A percentile compares a stretch with the other conserved stretches of the same genome.
These are phyloP conservation scores for Cercospora sojina DNA, from an alignment of 2,329 filamentous ascomycete species.

Conservation along the genomic window DNA sequence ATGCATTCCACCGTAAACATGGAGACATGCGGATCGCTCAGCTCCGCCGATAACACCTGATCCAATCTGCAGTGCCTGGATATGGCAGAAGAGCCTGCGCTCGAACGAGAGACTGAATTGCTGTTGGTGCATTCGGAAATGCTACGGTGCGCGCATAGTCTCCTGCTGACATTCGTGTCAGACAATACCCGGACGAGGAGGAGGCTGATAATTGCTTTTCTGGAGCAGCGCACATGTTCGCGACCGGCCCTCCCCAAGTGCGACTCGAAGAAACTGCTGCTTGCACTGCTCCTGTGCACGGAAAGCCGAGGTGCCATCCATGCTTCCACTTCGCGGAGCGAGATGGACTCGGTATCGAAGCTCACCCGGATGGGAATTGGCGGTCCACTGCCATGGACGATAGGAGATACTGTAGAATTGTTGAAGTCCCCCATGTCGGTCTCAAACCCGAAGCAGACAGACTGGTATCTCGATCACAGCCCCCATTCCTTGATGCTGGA, in stretches of 20 bases:
- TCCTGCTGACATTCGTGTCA: too few species aligned
- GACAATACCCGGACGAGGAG: neutral
- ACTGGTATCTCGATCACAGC: neutral
- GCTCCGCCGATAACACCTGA: neutral
- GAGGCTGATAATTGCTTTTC: rapidly evolving
- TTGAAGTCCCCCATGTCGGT: neutral
- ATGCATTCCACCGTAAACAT: neutral
- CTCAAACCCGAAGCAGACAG: neutral
- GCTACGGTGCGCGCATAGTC: neutral
- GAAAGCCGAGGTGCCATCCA: neutral
- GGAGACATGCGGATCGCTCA: neutral
- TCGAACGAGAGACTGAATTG: neutral
- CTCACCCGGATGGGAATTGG: neutral
- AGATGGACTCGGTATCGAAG: neutral
- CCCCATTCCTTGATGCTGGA: too few species aligned
- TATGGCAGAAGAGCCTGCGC: neutral
- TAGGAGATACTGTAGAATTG: too few species aligned
- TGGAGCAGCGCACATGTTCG: neutral
- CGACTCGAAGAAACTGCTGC: neutral
- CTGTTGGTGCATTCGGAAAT: neutral
- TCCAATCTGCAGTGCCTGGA: neutral
- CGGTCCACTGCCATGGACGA: neutral
- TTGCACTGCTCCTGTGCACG: neutral
- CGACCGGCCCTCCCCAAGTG: neutral
- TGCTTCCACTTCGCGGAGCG: neutral